A percentile compares a stretch with the other conserved stretches of the same genome.
These are phyloP conservation scores for Coffea humblotiana DNA, from an alignment of 305 asterid species.

Conservation along the genomic window DNA sequence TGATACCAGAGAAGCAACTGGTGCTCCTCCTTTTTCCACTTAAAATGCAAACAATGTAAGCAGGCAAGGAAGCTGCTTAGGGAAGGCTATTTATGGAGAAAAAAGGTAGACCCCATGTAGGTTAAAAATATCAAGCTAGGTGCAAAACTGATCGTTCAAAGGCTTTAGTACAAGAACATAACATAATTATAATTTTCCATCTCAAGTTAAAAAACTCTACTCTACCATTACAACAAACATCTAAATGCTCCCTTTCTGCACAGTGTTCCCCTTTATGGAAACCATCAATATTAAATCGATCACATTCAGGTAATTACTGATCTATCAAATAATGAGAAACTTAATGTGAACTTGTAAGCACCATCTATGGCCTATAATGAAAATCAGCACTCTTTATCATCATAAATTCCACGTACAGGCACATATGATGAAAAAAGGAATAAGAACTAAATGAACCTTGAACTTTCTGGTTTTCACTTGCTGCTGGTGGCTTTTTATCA, in stretches of 20 bases:
- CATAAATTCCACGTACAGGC: background rate
- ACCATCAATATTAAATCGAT: background rate
- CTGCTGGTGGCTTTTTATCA: constrained; percentile 37
- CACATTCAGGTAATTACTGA: background rate
- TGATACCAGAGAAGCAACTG: background rate
- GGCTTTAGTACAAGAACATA: background rate
- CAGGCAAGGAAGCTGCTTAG: background rate
- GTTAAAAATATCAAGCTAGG: background rate
- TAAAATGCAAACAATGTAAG: background rate
- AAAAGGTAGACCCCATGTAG: background rate
- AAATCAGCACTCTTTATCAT: background rate
- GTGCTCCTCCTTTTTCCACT: background rate
- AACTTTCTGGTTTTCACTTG: constrained; percentile 42
- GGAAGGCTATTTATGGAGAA: background rate
- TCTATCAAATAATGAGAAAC: background rate
- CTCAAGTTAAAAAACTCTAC: background rate
- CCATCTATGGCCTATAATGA: no score
- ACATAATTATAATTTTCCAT: background rate
- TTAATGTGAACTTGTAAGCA: background rate
- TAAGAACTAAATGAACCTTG: constrained; percentile 50
- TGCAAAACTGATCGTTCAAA: background rate
- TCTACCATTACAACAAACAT: background rate
- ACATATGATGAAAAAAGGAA: constrained; percentile 9
- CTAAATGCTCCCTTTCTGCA: background rate
- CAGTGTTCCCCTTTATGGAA: background rate